Evolutionary conservation across 768 basidiomycete species (phyloP), one percentile per base, ranked within the genome.

Genomic region (Ramaria sp.): DNA sequence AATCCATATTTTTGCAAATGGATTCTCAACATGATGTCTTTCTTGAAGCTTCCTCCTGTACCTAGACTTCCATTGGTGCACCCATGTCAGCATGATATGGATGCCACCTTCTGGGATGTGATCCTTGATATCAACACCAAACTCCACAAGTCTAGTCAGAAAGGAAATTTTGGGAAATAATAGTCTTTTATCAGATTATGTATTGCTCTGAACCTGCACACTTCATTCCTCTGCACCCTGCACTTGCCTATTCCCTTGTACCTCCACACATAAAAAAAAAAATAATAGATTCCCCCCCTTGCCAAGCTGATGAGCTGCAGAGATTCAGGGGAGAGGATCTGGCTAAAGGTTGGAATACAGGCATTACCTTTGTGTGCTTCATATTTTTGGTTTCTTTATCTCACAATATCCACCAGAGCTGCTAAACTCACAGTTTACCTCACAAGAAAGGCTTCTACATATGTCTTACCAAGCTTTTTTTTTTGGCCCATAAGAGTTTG

Each of bases 91-190:
- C 18, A 27, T 9, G 48, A 49, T n/a, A 49, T 49, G 48, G 48
- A 49, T 22, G 34, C 28, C 4, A 13, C 18, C 7, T 49, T 49
- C 18, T 49, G 48, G 48, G 48, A 49, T 24, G 27, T 27, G 5
- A 49, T 49, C 28, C 28, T 49, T 3, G 48, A 49, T 49, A 49
- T 49, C 28, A 27, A 49, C 28, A 49, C 48, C 22, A 27, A 49
- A n/a, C 18, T 49, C 7, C 48, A 49, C 28, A 49, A 49, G 27
- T 32, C 28, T 10, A 49, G 48, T n/a, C 22, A 27, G 34, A 12
- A 27, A 27, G 30, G 34, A 6, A 36, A 32, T 30, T 49, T 49
- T 18, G 48, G 10, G 34, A 49, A 49, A 36, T n/a, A 4, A 15
- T 49, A 20, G 24, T 39, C 4, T 39, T 37, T 18, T 39, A 39